Evolutionary conservation across 176 grass and related monocot genomes (phyloP), one percentile per base, ranked within the genome.

Genomic region (Secale cereale): DNA sequence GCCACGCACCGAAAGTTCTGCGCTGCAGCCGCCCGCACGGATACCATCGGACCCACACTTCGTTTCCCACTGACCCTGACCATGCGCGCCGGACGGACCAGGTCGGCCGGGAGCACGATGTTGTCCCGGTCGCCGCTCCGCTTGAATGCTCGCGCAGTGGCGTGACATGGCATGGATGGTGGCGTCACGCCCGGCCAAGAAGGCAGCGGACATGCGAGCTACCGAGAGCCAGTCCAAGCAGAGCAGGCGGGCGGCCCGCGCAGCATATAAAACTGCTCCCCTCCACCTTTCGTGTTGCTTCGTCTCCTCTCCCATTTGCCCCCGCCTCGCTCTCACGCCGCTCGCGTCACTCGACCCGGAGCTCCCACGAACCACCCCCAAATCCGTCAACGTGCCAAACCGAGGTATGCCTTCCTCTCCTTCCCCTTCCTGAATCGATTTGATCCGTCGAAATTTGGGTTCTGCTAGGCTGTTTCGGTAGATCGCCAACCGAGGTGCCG

Each of bases 1-100:
- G 7, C 17, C 46, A 26, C 6, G 35, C 56, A 74, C 91, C 91
- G 88, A 90, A 90, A 93, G 88, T 59, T 66, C 60, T 43, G 64
- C 16, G n/a, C 40, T 20, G 32, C 85, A 28, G 82, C 65, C 74
- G 10, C 59, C 91, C 59, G 64, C 74, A 14, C 20, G 28, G 13
- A 74, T 30, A 20, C 46, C 70, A 78, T 75, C 70, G 16, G 4
- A 69, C 20, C 78, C 32, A 30, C 6, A 32, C 36, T 35, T 27
- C 35, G 16, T 52, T 52, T 52, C 5, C 48, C 46, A 50, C 15
- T 19, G 37, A 31, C 3, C 37, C 9, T 37, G 46, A 50, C 46
- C 46, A 9, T 7, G 36, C 36, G 36, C 36, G 36, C 36, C 36
- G 36, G 36, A 37, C 48, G 28, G 63, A 19, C 70, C 64, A 83